Base-by-base conservation (phyloP, 2,329 filamentous ascomycete genomes). In the Claviceps sorghi region DNA sequence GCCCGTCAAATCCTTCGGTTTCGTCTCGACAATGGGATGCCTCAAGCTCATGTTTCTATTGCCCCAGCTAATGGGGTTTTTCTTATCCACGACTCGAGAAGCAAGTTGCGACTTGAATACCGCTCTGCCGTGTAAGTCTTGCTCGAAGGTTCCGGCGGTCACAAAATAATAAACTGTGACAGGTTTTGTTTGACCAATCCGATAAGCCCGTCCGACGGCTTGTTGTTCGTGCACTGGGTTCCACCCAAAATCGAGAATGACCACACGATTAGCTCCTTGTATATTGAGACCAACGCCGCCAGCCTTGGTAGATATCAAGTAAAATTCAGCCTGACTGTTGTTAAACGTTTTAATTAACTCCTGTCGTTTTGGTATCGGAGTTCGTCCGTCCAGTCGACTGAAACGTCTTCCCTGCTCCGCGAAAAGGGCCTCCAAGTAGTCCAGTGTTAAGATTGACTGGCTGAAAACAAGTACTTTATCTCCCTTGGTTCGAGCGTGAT, bases 101-200 rank as follows among this genome's bases (percentile, higher is more conserved):
- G 87, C 80, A 45, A 96, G 73, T 62, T 93, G 86, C 34, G 76
- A 82, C 66, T 96, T 96, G 76, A 89, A 95, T 1, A 94, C 72
- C 1, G 83, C 76, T 55, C 79, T 81, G 64, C 87, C 84, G 58
- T 89, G 80, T 47, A 94, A 69, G 10, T 76, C 75, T 42, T 84
- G 79, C 64, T 96, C 89, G 58, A 84, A 89, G 0, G 88, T 93
- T 1, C 88, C 89, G 2, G 82, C 86, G 11, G 81, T 72, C 29
- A 89, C 71, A 56, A 96, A 81, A 19, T 85, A 84, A 67, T 96
- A 96, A 1, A 96, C 88, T 62, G 79, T 90, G 1, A 95, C 89
- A 0, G 78, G 74, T 59, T 90, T 93, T 40, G 69, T 72, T 65
- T 96, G 90, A 0, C 89, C 88, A 36, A 96, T 78, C 1, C 90